Percentiles rank a stretch among this genome's conserved stretches.
Conservation (phyloP, 495 filamentous ascomycete genomes). For the Collariella sp. region DNA sequence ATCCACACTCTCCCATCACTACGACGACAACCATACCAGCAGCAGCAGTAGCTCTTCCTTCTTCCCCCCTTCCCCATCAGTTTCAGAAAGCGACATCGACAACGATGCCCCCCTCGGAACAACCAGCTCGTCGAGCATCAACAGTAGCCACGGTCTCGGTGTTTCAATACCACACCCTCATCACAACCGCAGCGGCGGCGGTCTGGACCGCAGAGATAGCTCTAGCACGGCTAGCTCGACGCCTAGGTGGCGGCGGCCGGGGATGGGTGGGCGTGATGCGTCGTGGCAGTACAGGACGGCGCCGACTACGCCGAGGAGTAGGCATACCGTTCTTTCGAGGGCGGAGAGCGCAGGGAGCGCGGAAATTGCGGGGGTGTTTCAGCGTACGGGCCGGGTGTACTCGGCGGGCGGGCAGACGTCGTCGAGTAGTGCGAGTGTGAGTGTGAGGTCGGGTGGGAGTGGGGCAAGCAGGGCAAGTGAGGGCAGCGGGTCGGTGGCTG, state of each 20-base stretch:
- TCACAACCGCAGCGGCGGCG: neutral
- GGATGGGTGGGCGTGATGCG: conserved; percentile 23
- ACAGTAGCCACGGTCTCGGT: too few species aligned
- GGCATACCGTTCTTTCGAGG: conserved; percentile 21
- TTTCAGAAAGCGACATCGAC: conserved; percentile 43
- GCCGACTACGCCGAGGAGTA: conserved; percentile 44
- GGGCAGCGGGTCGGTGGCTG: too few species aligned
- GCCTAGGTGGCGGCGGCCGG: conserved; percentile 6
- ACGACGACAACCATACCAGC: conserved; percentile 32
- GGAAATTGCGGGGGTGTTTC: conserved; percentile 36
- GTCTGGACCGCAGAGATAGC: conserved; percentile 13
- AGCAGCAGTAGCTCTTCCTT: too few species aligned
- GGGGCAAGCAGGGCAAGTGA: too few species aligned
- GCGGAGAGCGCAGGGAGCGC: conserved; percentile 33
- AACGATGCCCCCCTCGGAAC: conserved; percentile 32
- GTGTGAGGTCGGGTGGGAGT: conserved; percentile 32
- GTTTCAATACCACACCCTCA: too few species aligned
- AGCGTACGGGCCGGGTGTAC: conserved; percentile 37
- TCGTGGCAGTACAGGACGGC: conserved; percentile 42
- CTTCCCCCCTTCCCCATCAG: too few species aligned
- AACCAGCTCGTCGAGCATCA: conserved; percentile 26
- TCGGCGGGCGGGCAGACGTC: conserved; percentile 31
- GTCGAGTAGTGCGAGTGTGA: conserved; percentile 33
- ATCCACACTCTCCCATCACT: conserved; percentile 31
- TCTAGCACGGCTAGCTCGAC: conserved; percentile 24